These are phyloP conservation scores for Fusarium palustre DNA, from an alignment of 2,329 filamentous ascomycete genomes.

Conservation along the genomic window DNA sequence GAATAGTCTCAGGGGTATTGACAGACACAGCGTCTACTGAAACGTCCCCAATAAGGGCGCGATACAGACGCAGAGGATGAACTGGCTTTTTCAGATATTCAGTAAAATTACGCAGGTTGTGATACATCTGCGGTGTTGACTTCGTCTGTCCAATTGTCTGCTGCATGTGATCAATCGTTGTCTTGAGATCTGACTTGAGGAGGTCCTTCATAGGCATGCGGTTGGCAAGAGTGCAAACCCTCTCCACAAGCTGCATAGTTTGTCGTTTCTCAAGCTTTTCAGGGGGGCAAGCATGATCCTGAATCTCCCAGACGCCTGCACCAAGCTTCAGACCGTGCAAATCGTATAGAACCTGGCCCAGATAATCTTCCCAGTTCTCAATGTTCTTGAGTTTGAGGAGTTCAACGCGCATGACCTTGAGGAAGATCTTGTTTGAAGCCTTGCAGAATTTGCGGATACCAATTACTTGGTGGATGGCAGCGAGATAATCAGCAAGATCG, in stretches of 20 bases:
- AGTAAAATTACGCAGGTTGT: constrained; percentile 86
- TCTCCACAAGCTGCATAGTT: constrained; percentile 84
- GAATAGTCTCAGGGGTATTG: constrained; percentile 73
- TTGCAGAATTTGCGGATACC: constrained; percentile 89
- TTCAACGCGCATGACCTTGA: constrained; percentile 90
- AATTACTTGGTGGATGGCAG: constrained; percentile 84
- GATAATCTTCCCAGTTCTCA: constrained; percentile 86
- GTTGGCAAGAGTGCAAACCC: constrained; percentile 82
- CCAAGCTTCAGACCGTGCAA: constrained; percentile 84
- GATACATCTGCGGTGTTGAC: constrained; percentile 81
- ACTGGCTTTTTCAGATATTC: constrained; percentile 86
- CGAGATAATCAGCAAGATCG: constrained; percentile 82
- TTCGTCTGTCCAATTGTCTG: constrained; percentile 84
- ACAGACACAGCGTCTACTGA: constrained; percentile 78
- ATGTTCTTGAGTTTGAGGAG: constrained; percentile 80
- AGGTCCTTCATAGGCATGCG: constrained; percentile 91
- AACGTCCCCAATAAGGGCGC: constrained; percentile 82
- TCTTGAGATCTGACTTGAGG: constrained; percentile 89
- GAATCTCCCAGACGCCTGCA: constrained; percentile 71
- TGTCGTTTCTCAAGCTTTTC: constrained; percentile 84
- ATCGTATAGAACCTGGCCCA: constrained; percentile 87
- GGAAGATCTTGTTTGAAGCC: constrained; percentile 84
- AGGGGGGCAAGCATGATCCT: constrained; percentile 82
- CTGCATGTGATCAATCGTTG: constrained; percentile 92
- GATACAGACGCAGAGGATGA: constrained; percentile 82